Percentiles rank a stretch among this genome's conserved stretches.
Evolutionary conservation across 2,329 filamentous ascomycete genomes (phyloP).

Genomic region (Helotiales sp.): DNA sequence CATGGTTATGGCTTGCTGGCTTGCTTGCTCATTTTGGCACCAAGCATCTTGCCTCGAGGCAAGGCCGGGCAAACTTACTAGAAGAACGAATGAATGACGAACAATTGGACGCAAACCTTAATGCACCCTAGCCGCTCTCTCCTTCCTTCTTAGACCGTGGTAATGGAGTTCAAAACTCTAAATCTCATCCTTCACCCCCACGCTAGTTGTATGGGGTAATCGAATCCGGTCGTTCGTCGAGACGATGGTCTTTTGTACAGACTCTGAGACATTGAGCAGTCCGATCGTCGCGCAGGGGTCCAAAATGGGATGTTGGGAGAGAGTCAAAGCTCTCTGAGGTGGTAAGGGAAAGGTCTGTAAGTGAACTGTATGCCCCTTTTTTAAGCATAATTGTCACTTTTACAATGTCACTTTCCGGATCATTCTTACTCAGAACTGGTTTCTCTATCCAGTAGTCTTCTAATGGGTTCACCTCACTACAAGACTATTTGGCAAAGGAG

Average conservation of each 20-base stretch:
- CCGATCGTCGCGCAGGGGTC: neutral
- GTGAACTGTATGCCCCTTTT: neutral
- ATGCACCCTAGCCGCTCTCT: neutral
- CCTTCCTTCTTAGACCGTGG: neutral
- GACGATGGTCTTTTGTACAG: neutral
- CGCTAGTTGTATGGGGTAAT: neutral
- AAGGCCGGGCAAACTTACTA: neutral
- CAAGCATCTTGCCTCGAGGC: neutral
- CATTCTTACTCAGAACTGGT: neutral
- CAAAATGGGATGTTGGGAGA: neutral
- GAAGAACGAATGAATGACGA: constrained; percentile 3
- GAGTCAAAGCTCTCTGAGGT: neutral
- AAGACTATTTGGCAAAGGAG: no score
- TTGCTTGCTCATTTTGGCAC: neutral
- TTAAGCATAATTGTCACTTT: neutral
- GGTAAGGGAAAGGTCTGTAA: neutral
- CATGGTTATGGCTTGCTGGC: neutral
- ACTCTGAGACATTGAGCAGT: neutral
- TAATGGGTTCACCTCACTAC: no score
- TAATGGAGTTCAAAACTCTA: neutral
- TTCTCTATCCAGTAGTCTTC: no score
- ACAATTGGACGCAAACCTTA: neutral
- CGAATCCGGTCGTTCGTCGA: neutral
- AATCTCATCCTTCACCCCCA: neutral
- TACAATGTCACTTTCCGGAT: neutral